phyloP scores from a whole-genome alignment of 768 basidiomycete genomes.

The Solioccasus polychromus region DNA sequence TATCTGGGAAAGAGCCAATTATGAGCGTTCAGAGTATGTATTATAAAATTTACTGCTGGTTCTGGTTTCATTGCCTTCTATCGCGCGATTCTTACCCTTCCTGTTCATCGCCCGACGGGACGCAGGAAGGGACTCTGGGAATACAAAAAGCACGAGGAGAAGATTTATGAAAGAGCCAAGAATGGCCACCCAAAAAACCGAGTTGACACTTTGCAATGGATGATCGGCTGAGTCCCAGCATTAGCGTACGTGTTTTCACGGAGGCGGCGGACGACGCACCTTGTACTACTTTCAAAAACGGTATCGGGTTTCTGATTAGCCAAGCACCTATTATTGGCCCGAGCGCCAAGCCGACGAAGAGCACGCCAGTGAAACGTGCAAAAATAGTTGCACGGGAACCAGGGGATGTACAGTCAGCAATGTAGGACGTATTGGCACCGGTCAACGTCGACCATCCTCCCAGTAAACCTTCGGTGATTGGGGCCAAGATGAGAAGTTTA shows the following conservation, averaged over 20 bases:
- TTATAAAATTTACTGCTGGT: conserved; percentile 9
- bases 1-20: neutral
- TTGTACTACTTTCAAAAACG: conserved; percentile 27
- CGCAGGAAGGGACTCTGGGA: conserved; percentile 52
- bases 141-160: conserved; percentile 58
- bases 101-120: conserved; percentile 24
- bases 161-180: conserved; percentile 45
- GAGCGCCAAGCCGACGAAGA: conserved; percentile 71
- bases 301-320: conserved; percentile 44
- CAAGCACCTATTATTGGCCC: conserved; percentile 71
- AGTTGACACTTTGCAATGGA: conserved; percentile 38
- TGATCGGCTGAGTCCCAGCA: conserved; percentile 21
- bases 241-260: conserved; percentile 7
- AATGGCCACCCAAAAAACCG: conserved; percentile 55
- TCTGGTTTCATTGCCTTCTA: conserved; percentile 8
- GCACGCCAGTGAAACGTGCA: conserved; percentile 68
- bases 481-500: conserved; percentile 71
- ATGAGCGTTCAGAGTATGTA: neutral
- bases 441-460: conserved; percentile 73
- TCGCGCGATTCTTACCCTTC: conserved; percentile 31
- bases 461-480: conserved; percentile 73
- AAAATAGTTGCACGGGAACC: conserved; percentile 75
- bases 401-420: conserved; percentile 77
- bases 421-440: conserved; percentile 65
- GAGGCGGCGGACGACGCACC: conserved; percentile 13